Evolutionary conservation across 257 asterid genomes (phyloP).

Genomic region (Oldenlandia corymbosa): DNA sequence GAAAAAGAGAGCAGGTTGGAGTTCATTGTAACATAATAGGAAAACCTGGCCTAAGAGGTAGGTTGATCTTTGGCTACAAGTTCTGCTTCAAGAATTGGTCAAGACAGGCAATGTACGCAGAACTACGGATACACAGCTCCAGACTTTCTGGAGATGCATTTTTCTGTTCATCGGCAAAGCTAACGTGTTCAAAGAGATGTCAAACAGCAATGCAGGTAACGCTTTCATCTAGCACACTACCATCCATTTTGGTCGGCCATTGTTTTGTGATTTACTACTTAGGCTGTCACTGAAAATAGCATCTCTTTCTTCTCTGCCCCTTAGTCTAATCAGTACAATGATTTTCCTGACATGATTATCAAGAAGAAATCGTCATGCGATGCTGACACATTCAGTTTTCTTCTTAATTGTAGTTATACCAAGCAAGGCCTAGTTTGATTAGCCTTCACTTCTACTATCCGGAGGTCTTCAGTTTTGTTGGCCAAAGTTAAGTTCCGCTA

Average conservation of each 20-base stretch:
- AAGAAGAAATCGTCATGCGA: neutral
- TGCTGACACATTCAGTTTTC: neutral
- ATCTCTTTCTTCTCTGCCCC: neutral
- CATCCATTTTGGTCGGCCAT: too few relatives aligned
- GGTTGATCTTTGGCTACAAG: neutral
- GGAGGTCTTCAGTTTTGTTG: neutral
- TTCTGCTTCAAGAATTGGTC: neutral
- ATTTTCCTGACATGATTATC: neutral
- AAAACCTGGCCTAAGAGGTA: neutral
- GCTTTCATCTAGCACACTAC: too few relatives aligned
- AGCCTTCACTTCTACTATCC: neutral
- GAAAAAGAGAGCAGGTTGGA: conserved; percentile 68
- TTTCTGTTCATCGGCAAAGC: neutral
- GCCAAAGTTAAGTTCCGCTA: neutral
- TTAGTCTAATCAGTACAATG: neutral
- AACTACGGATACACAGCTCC: neutral
- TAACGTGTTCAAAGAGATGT: neutral
- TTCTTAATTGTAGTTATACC: neutral
- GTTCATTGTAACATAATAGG: conserved; percentile 38
- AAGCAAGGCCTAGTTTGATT: neutral
- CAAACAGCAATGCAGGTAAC: conserved; percentile 9
- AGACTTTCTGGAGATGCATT: neutral
- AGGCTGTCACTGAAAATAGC: neutral
- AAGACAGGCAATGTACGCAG: neutral
- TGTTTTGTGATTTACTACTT: neutral